Conservation (phyloP, 2,329 filamentous ascomycete genomes). For the Phialocephala sp. region DNA sequence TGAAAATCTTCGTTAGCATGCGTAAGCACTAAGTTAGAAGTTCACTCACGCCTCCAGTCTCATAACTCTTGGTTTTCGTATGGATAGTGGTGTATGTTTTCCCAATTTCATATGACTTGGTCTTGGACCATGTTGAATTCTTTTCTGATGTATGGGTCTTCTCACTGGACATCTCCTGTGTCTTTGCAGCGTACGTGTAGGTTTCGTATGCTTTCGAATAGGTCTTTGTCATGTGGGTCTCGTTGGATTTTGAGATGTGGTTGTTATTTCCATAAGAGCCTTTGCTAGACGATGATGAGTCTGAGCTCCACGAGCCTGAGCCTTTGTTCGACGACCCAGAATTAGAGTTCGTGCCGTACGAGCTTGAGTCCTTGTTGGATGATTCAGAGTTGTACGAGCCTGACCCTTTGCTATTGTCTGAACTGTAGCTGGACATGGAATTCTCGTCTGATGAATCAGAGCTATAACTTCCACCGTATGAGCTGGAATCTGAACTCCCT, state of each 20-base stretch:
- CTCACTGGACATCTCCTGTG: slow-evolving; percentile 3
- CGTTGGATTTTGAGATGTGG: slow-evolving; percentile 5
- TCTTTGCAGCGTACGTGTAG: slow-evolving; percentile 10
- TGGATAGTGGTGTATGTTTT: slow-evolving; percentile 8
- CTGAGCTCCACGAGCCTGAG: slow-evolving; percentile 1
- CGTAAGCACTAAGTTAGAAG: no score
- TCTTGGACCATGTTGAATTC: background rate
- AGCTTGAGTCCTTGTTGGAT: background rate
- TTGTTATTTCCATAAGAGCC: background rate
- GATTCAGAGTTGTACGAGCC: background rate
- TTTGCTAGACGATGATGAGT: background rate
- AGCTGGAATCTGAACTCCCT: slow-evolving; percentile 13
- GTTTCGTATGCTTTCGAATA: background rate
- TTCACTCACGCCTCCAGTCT: slow-evolving; percentile 3
- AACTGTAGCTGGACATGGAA: slow-evolving; percentile 1
- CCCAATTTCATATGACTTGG: background rate
- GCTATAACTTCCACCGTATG: background rate
- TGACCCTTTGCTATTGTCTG: background rate
- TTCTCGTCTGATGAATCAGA: background rate
- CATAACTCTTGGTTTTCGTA: background rate
- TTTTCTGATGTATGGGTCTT: slow-evolving; percentile 6
- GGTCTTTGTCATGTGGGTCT: slow-evolving; percentile 4
- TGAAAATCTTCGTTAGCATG: slow-evolving; percentile 4
- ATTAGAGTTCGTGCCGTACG: background rate
- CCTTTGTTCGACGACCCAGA: background rate